Evolutionary conservation across 169 alveolate genomes (phyloP).

Genomic region (Perkinsus olseni): DNA sequence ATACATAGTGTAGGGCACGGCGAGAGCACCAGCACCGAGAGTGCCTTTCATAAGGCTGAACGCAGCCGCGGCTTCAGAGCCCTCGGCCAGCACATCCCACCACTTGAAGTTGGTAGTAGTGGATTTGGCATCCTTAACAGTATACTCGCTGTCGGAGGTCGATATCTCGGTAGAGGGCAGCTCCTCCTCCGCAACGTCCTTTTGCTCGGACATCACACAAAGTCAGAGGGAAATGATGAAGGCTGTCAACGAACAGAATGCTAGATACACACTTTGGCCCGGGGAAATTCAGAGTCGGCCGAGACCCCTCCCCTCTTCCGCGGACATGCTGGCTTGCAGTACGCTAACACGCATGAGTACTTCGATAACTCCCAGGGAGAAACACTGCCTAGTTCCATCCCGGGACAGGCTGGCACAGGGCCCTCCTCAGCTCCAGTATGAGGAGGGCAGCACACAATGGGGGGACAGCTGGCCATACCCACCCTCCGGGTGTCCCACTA

Average conservation of each 20-base stretch:
- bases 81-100: background rate
- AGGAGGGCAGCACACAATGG: background rate
- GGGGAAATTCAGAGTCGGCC: background rate
- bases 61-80: conserved; percentile 1
- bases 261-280: background rate
- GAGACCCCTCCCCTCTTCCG: too few species aligned
- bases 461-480: background rate
- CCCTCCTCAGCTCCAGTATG: background rate
- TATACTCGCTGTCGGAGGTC: background rate
- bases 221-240: background rate
- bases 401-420: background rate
- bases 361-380: background rate
- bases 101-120: background rate
- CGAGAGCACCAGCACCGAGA: background rate
- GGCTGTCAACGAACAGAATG: background rate
- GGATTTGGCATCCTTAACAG: background rate
- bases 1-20: background rate
- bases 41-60: background rate
- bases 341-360: background rate
- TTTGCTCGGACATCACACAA: background rate
- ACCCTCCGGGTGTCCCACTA: background rate
- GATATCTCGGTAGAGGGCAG: background rate
- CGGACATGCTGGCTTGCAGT: background rate
- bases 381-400: background rate
- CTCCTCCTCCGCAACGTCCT: background rate